These are phyloP conservation scores for Dryas integrifolia DNA, from an alignment of 331 rosid genomes.

Conservation along the genomic window DNA sequence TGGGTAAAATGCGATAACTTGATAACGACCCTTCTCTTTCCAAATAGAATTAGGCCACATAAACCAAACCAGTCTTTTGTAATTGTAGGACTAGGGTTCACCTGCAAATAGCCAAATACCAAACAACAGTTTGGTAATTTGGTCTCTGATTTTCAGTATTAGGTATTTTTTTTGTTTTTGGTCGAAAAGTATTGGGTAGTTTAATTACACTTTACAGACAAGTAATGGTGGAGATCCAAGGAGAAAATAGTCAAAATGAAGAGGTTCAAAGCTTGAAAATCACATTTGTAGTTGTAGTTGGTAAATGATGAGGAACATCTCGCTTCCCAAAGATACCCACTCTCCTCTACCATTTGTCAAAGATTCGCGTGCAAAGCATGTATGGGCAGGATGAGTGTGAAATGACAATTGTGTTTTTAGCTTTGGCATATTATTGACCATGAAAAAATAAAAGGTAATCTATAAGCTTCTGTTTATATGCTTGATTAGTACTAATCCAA, in stretches of 20 bases:
- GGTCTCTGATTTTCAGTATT: slow-evolving; percentile 9
- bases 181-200: slow-evolving; percentile 6
- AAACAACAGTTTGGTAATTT: neutral
- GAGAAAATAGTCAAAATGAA: slow-evolving; percentile 33
- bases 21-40: too few species aligned
- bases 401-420: slow-evolving; percentile 39
- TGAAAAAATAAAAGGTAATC: slow-evolving; percentile 22
- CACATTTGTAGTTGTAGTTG: slow-evolving; percentile 20
- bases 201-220: neutral
- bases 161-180: neutral
- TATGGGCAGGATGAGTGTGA: slow-evolving; percentile 46
- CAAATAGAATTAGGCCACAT: too few species aligned
- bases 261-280: slow-evolving; percentile 27
- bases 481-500: slow-evolving; percentile 40
- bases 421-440: slow-evolving; percentile 45
- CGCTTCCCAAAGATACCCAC: slow-evolving; percentile 34
- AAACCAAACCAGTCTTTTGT: too few species aligned
- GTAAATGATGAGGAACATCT: slow-evolving; percentile 32
- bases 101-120: slow-evolving; percentile 8
- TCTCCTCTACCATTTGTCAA: slow-evolving; percentile 42
- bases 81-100: too few species aligned
- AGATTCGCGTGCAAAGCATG: slow-evolving; percentile 55
- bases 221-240: slow-evolving; percentile 19
- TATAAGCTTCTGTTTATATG: slow-evolving; percentile 22
- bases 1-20: neutral